These are phyloP conservation scores for Hypholoma fasciculare DNA, from an alignment of 768 basidiomycete species.

Conservation along the genomic window DNA sequence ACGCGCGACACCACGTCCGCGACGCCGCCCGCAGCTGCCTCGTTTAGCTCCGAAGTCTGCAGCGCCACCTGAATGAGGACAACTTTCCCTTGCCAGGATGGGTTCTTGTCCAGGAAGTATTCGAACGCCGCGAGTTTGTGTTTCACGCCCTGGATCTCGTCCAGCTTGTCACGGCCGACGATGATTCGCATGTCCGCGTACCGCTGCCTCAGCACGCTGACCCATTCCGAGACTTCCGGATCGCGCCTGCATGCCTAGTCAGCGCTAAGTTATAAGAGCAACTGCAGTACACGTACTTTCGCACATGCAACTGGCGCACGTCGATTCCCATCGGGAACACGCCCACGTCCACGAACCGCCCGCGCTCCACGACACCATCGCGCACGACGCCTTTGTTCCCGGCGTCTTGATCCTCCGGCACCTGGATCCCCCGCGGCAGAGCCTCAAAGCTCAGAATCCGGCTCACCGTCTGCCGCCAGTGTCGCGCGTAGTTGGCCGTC, in stretches of 20 bases:
- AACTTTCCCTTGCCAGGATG: slow-evolving; percentile 79
- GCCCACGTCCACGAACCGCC: slow-evolving; percentile 79
- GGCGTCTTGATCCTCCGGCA: slow-evolving; percentile 33
- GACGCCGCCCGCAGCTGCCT: slow-evolving; percentile 71
- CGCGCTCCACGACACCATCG: slow-evolving; percentile 34
- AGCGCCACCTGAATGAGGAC: slow-evolving; percentile 88
- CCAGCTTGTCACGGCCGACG: slow-evolving; percentile 87
- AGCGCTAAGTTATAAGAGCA: not conserved
- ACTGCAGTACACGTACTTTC: slow-evolving; percentile 43
- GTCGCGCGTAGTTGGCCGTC: slow-evolving; percentile 78
- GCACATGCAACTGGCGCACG: slow-evolving; percentile 62
- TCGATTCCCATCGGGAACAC: slow-evolving; percentile 94
- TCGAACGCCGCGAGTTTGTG: slow-evolving; percentile 88
- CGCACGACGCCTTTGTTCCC: slow-evolving; percentile 17
- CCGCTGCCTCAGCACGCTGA: slow-evolving; percentile 72
- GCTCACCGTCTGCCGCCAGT: slow-evolving; percentile 84
- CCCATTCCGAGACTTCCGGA: slow-evolving; percentile 83
- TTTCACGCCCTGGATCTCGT: slow-evolving; percentile 83
- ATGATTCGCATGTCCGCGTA: slow-evolving; percentile 87
- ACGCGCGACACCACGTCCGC: slow-evolving; percentile 77
- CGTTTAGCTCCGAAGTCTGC: slow-evolving; percentile 77
- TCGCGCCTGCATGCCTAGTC: slow-evolving; percentile 47
- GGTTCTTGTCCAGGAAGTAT: slow-evolving; percentile 72
- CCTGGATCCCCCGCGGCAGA: slow-evolving; percentile 79
- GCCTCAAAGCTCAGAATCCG: slow-evolving; percentile 82